Percentiles rank a stretch among this genome's conserved stretches.
These are phyloP conservation scores for Exobasidium rhododendri DNA, from an alignment of 1,284 basidiomycete genomes.

Conservation along the genomic window DNA sequence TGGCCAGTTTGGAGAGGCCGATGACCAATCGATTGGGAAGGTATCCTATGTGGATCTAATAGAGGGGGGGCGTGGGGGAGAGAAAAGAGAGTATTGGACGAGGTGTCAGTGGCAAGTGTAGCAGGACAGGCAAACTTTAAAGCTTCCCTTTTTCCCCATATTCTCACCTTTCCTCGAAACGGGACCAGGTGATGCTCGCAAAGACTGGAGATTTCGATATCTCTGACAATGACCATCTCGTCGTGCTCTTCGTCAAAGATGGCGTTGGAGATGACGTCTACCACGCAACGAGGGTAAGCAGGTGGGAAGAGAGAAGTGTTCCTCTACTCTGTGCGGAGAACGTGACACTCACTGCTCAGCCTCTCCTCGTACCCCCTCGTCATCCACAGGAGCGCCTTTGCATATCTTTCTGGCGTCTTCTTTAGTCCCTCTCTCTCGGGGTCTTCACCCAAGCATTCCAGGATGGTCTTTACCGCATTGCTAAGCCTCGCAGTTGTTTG, in stretches of 20 bases:
- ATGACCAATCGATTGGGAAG: conserved; percentile 94
- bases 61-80: not conserved
- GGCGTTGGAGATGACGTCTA: conserved; percentile 97
- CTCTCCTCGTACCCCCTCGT: conserved; percentile 97
- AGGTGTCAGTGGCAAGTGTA: not conserved
- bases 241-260: conserved; percentile 99
- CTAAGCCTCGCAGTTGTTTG: conserved; percentile 64
- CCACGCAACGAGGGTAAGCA: too few relatives aligned
- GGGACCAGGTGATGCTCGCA: conserved; percentile 99
- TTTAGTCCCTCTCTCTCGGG: conserved; percentile 87
- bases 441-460: conserved; percentile 98
- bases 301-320: not conserved
- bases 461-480: conserved; percentile 80
- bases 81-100: not conserved
- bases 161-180: conserved; percentile 87
- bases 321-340: not conserved
- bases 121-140: too few relatives aligned
- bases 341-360: conserved; percentile 61
- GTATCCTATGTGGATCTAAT: conserved; percentile 65
- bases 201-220: conserved; percentile 94
- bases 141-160: not conserved
- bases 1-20: conserved; percentile 92
- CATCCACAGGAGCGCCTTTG: conserved; percentile 98
- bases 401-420: conserved; percentile 91
- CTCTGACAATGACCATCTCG: conserved; percentile 97